These are phyloP conservation scores for Russula sp. DNA, from an alignment of 768 basidiomycete genomes.

Conservation along the genomic window DNA sequence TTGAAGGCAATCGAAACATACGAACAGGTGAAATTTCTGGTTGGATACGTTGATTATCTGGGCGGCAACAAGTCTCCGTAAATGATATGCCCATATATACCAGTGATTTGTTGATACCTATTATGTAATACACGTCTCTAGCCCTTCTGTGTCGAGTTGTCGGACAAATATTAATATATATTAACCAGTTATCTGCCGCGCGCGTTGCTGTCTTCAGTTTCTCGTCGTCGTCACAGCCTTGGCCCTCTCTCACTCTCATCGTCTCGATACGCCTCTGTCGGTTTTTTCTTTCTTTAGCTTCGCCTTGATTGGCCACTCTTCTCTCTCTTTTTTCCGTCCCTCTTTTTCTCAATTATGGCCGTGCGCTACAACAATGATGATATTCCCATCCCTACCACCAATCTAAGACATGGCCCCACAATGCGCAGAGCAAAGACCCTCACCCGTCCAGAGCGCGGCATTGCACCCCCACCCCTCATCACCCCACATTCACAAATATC, in stretches of 20 bases:
- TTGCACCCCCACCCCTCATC: slow-evolving; percentile 92
- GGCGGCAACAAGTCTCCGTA: slow-evolving; percentile 28
- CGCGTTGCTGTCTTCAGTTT: neutral
- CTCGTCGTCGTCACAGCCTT: neutral
- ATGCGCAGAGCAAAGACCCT: slow-evolving; percentile 92
- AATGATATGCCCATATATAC: neutral
- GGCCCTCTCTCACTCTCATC: neutral
- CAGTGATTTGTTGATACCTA: neutral
- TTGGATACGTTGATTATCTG: slow-evolving; percentile 70
- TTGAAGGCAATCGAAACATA: slow-evolving; percentile 91
- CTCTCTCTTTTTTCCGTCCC: slow-evolving; percentile 15
- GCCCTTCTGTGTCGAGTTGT: neutral
- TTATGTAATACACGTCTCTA: slow-evolving; percentile 7
- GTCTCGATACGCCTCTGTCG: neutral
- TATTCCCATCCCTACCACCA: slow-evolving; percentile 29
- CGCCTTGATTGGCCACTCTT: slow-evolving; percentile 27
- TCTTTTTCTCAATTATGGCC: slow-evolving; percentile 26
- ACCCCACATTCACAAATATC: slow-evolving; percentile 59
- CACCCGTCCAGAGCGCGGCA: slow-evolving; percentile 90
- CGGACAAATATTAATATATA: neutral
- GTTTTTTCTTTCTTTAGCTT: slow-evolving; percentile 13
- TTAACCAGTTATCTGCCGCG: neutral
- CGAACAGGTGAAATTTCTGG: slow-evolving; percentile 85
- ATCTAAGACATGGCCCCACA: slow-evolving; percentile 41
- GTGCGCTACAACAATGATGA: slow-evolving; percentile 22